Percentiles rank a stretch among this genome's conserved stretches.
phyloP scores from a whole-genome alignment of 2,329 filamentous ascomycete species.

The Bisporella sp. region DNA sequence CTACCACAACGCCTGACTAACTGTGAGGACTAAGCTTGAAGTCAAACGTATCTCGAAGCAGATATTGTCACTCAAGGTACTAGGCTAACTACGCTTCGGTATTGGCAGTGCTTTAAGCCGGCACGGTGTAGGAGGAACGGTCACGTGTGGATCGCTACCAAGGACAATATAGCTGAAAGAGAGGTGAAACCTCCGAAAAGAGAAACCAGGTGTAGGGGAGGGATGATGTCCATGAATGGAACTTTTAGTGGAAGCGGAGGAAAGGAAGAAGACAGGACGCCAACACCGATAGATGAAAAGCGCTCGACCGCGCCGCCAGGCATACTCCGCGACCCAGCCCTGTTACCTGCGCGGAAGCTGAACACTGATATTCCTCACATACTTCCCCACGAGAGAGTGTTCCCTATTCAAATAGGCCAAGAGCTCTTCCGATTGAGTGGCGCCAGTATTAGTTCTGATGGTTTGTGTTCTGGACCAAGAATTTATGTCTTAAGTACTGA shows the following conservation, averaged over 20 bases:
- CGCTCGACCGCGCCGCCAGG: conserved; percentile 12
- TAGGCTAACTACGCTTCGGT: too few species aligned
- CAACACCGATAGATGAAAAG: not conserved
- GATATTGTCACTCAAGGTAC: too few species aligned
- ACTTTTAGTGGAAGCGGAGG: not conserved
- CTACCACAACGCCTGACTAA: too few species aligned
- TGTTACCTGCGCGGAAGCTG: conserved; percentile 9
- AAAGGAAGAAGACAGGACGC: not conserved
- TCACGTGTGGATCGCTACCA: too few species aligned
- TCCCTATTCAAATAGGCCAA: conserved; percentile 63
- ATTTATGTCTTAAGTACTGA: conserved; percentile 31
- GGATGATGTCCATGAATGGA: not conserved
- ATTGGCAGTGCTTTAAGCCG: too few species aligned
- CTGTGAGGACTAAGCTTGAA: too few species aligned
- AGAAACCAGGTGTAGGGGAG: too few species aligned
- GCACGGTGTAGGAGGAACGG: too few species aligned
- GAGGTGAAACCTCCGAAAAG: too few species aligned
- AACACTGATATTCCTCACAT: conserved; percentile 29
- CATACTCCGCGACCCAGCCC: conserved; percentile 10
- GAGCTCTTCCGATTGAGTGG: conserved; percentile 63
- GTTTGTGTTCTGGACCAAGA: conserved; percentile 39
- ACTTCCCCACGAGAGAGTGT: conserved; percentile 39
- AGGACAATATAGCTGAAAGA: too few species aligned
- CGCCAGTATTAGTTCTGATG: conserved; percentile 65
- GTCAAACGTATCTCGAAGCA: too few species aligned